A percentile compares a stretch with the other conserved stretches of the same genome.
Conservation (phyloP, 148 eudicot genomes). For the Tetragonia tetragonoides region DNA sequence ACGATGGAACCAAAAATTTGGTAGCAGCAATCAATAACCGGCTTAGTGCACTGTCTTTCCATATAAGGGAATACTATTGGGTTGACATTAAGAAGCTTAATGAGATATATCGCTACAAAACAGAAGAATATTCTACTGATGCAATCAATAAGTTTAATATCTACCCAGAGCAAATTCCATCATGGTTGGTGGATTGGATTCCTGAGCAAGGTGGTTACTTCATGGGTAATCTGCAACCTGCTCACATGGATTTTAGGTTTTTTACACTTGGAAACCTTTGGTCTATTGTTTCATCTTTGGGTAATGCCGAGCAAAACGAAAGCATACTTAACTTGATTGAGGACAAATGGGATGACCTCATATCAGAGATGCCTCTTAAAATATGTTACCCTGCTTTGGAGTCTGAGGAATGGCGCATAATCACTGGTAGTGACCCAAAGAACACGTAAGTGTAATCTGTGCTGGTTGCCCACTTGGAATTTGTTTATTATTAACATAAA, state of each 20-base stretch:
- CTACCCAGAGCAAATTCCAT: conserved; percentile 88
- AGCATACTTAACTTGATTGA: conserved; percentile 75
- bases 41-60: conserved; percentile 76
- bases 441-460: conserved; percentile 53
- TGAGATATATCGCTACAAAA: conserved; percentile 88
- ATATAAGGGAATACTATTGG: conserved; percentile 89
- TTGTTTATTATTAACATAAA: background rate
- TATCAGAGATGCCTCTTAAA: conserved; percentile 83
- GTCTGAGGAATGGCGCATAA: conserved; percentile 83
- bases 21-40: conserved; percentile 66
- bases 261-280: conserved; percentile 84
- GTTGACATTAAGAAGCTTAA: conserved; percentile 75
- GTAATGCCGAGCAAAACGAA: conserved; percentile 59
- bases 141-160: conserved; percentile 87
- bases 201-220: conserved; percentile 77
- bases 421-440: conserved; percentile 93
- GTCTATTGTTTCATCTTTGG: conserved; percentile 73
- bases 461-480: background rate
- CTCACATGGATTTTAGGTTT: conserved; percentile 89
- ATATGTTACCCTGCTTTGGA: conserved; percentile 91
- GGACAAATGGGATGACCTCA: conserved; percentile 84
- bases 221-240: conserved; percentile 86
- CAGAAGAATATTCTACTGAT: conserved; percentile 89
- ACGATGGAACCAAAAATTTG: conserved; percentile 61
- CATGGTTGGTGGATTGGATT: conserved; percentile 92